Conservation (phyloP, 192 early-diverging fungal genomes). For the Umbelopsis sp. region DNA sequence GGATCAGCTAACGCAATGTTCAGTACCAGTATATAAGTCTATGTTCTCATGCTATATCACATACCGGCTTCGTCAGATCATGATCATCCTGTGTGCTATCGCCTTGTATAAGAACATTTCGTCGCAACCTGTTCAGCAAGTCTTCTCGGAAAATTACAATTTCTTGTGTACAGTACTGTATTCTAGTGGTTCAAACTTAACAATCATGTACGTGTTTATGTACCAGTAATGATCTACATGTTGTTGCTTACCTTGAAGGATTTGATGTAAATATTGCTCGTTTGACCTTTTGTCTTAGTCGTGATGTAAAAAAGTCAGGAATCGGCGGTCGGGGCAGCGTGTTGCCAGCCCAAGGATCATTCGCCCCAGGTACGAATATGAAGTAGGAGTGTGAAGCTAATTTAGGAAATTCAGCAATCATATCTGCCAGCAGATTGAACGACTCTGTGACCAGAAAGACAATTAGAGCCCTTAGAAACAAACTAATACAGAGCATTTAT, state of each 20-base stretch:
- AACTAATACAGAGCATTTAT: not conserved
- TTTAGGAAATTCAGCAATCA: constrained; percentile 66
- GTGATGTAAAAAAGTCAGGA: constrained; percentile 69
- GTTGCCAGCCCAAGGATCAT: constrained; percentile 79
- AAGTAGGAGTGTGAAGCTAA: constrained; percentile 68
- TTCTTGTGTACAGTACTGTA: constrained; percentile 90
- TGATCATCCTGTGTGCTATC: constrained; percentile 22
- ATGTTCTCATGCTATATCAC: not conserved
- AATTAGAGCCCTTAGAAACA: not conserved
- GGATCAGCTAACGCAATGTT: constrained; percentile 58
- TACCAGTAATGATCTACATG: not conserved
- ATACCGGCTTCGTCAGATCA: constrained; percentile 33
- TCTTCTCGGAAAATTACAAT: constrained; percentile 91
- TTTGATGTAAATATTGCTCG: constrained; percentile 75
- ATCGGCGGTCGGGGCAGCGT: constrained; percentile 77
- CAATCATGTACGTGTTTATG: not conserved
- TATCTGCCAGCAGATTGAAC: constrained; percentile 60
- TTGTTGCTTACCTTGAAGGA: constrained; percentile 70
- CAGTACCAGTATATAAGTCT: not conserved
- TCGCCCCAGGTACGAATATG: constrained; percentile 88
- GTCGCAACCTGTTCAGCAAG: constrained; percentile 69
- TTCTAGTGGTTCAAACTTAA: constrained; percentile 44
- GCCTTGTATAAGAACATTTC: constrained; percentile 56
- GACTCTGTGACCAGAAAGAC: constrained; percentile 20
- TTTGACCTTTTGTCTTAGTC: constrained; percentile 59